Evolutionary conservation across 805 yeast genomes (phyloP).

Genomic region (Lachancea nothofagi): DNA sequence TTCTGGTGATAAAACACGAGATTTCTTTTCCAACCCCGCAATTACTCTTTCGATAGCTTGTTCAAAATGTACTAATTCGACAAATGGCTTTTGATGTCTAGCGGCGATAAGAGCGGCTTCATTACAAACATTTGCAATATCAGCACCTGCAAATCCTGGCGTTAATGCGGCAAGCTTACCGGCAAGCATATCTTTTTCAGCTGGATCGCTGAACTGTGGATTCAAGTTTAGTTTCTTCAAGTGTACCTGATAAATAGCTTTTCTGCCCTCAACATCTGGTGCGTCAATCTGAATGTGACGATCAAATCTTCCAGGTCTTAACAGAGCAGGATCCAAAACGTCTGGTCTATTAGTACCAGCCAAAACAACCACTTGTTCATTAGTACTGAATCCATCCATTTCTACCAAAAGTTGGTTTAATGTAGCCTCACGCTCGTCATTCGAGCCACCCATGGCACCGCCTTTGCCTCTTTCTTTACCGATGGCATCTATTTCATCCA

Average conservation of each 20-base stretch:
- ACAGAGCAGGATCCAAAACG: conserved; percentile 82
- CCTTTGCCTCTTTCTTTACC: conserved; percentile 88
- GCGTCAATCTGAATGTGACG: conserved; percentile 87
- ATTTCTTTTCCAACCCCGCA: conserved; percentile 91
- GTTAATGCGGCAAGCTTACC: conserved; percentile 93
- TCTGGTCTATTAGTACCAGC: conserved; percentile 98
- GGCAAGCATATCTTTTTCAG: conserved; percentile 52
- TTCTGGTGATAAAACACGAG: conserved; percentile 73
- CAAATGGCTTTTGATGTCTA: conserved; percentile 64
- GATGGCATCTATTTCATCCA: conserved; percentile 99
- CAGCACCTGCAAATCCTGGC: conserved; percentile 98
- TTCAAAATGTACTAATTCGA: conserved; percentile 78
- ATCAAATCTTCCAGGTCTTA: conserved; percentile 97
- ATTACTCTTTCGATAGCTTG: conserved; percentile 95
- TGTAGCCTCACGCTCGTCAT: conserved; percentile 96
- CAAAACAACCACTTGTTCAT: conserved; percentile 91
- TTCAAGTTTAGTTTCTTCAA: conserved; percentile 62
- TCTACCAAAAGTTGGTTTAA: conserved; percentile 93
- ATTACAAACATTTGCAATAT: conserved; percentile 92
- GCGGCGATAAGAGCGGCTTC: conserved; percentile 98
- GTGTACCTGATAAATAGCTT: conserved; percentile 86
- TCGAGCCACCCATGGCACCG: conserved; percentile 62
- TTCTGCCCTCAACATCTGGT: conserved; percentile 93
- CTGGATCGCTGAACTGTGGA: conserved; percentile 37
- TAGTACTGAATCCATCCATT: conserved; percentile 93